Percentiles rank a stretch among this genome's conserved stretches.
Evolutionary conservation across 352 stramenopile genomes (phyloP).

Genomic region (Sclerospora graminicola): DNA sequence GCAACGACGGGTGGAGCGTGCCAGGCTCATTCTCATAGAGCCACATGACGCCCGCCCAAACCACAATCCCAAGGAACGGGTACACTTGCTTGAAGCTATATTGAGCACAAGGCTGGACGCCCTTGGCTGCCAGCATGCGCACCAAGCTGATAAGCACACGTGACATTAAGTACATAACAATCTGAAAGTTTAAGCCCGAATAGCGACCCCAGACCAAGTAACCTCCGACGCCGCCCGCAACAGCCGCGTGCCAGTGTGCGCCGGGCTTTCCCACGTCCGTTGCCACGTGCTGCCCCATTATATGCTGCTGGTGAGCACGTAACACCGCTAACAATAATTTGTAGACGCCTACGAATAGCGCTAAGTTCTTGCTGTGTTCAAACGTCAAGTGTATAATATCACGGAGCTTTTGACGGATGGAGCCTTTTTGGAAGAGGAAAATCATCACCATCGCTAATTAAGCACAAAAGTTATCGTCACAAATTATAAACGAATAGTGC

Average conservation of each 20-base stretch:
- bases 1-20: slow-evolving; percentile 70
- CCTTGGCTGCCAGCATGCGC: slow-evolving; percentile 51
- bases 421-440: slow-evolving; percentile 79
- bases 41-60: slow-evolving; percentile 81
- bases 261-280: slow-evolving; percentile 52
- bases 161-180: slow-evolving; percentile 84
- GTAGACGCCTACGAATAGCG: slow-evolving; percentile 83
- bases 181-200: slow-evolving; percentile 84
- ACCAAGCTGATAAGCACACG: slow-evolving; percentile 59
- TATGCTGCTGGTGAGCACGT: slow-evolving; percentile 42
- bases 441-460: slow-evolving; percentile 83
- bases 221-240: slow-evolving; percentile 63
- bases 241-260: slow-evolving; percentile 64
- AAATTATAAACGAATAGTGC: background rate
- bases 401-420: slow-evolving; percentile 64
- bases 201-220: slow-evolving; percentile 83
- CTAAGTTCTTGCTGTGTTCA: slow-evolving; percentile 84
- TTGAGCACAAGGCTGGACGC: slow-evolving; percentile 48
- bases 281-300: slow-evolving; percentile 20
- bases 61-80: slow-evolving; percentile 58
- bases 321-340: slow-evolving; percentile 63
- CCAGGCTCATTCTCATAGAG: slow-evolving; percentile 78
- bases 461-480: slow-evolving; percentile 1
- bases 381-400: slow-evolving; percentile 69
- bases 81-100: slow-evolving; percentile 72